These are phyloP conservation scores for Herpetomonas samuelpessoai DNA, from an alignment of 208 protist genomes.

Conservation along the genomic window DNA sequence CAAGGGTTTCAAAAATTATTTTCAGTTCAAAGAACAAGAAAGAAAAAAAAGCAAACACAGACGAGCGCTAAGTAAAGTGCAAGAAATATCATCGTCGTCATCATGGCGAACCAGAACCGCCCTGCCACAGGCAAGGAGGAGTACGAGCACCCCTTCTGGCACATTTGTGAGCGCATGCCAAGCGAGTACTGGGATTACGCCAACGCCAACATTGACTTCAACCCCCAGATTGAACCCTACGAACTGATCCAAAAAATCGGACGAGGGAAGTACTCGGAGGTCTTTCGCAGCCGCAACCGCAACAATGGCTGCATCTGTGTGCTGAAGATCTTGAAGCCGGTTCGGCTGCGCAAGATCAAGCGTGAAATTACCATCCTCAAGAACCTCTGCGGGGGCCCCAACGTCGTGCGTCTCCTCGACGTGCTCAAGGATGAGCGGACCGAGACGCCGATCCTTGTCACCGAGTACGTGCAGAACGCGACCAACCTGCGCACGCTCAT, in stretches of 20 bases:
- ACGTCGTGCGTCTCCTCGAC: slow-evolving; percentile 98
- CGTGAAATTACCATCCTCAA: slow-evolving; percentile 98
- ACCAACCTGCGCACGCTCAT: slow-evolving; percentile 96
- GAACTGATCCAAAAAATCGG: slow-evolving; percentile 96
- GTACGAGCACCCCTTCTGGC: slow-evolving; percentile 76
- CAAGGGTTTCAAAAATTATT: slow-evolving; percentile 19
- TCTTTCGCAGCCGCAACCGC: slow-evolving; percentile 96
- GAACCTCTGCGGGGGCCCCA: slow-evolving; percentile 98
- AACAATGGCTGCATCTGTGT: slow-evolving; percentile 92
- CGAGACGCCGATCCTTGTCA: slow-evolving; percentile 97
- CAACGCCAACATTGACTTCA: slow-evolving; percentile 70
- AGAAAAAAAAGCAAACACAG: slow-evolving; percentile 18
- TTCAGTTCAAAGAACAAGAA: slow-evolving; percentile 21
- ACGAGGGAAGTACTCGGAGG: slow-evolving; percentile 99
- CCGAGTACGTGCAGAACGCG: slow-evolving; percentile 98
- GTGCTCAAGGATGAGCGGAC: slow-evolving; percentile 95
- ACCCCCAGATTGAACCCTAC: slow-evolving; percentile 93
- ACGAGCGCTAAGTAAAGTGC: no score
- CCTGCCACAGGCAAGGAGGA: slow-evolving; percentile 2
- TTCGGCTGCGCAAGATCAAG: slow-evolving; percentile 99
- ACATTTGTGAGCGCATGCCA: slow-evolving; percentile 68
- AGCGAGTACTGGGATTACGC: slow-evolving; percentile 95
- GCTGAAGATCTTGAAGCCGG: slow-evolving; percentile 98
- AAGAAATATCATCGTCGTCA: no score
- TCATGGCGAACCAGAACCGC: no score